Percentiles rank a stretch among this genome's conserved stretches.
Evolutionary conservation across 257 asterid species (phyloP).

Genomic region (Phtheirospermum japonicum): DNA sequence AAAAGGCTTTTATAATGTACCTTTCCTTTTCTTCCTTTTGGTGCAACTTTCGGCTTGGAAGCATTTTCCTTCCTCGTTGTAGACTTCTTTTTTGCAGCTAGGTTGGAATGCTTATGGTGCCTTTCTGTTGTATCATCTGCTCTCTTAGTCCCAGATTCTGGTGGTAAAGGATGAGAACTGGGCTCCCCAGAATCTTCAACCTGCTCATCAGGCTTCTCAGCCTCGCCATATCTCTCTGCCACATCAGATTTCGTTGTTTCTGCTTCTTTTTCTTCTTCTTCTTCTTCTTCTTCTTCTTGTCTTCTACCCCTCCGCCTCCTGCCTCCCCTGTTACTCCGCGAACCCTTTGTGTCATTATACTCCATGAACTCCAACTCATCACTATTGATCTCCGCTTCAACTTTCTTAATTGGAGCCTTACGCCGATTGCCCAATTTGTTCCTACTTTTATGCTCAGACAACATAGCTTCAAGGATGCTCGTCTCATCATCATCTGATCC

Average conservation of each 20-base stretch:
- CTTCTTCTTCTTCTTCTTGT: slow-evolving; percentile 36
- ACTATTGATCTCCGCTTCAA: slow-evolving; percentile 35
- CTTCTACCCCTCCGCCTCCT: slow-evolving; percentile 55
- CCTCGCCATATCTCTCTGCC: slow-evolving; percentile 29
- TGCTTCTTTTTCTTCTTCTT: slow-evolving; percentile 39
- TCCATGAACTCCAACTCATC: slow-evolving; percentile 82
- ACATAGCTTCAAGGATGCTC: slow-evolving; percentile 76
- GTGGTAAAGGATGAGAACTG: slow-evolving; percentile 36
- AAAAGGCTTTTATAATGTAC: slow-evolving; percentile 32
- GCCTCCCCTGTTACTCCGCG: slow-evolving; percentile 65
- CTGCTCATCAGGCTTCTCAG: slow-evolving; percentile 35
- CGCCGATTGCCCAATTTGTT: slow-evolving; percentile 37
- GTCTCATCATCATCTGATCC: slow-evolving; percentile 53
- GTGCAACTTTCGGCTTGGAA: slow-evolving; percentile 32
- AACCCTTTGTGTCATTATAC: slow-evolving; percentile 58
- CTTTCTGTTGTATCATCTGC: slow-evolving; percentile 39
- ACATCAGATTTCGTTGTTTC: slow-evolving; percentile 32
- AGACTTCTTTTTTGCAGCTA: slow-evolving; percentile 41
- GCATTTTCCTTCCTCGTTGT: slow-evolving; percentile 52
- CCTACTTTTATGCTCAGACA: slow-evolving; percentile 54
- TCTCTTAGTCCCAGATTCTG: slow-evolving; percentile 39
- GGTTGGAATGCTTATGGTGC: slow-evolving; percentile 38
- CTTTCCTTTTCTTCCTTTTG: slow-evolving; percentile 83
- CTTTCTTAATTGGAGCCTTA: slow-evolving; percentile 38
- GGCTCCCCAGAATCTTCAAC: slow-evolving; percentile 41